Base-by-base conservation (phyloP, 139 green algal genomes). In the Deuterostichococcus epilithicus region DNA sequence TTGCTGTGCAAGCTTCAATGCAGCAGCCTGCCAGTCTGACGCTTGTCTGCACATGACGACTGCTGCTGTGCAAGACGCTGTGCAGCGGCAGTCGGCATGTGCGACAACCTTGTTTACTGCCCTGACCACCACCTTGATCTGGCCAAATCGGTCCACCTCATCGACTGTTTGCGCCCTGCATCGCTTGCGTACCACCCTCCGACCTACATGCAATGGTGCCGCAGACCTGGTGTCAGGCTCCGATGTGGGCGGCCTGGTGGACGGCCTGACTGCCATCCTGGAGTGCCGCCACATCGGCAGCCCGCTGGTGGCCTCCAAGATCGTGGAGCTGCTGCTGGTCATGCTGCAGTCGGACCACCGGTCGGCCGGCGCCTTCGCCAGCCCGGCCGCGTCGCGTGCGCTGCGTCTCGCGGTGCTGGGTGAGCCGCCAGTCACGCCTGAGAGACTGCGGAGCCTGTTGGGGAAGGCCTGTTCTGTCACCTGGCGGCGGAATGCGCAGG, bases 291-390 rank as follows among this genome's bases (percentile, higher is more conserved):
- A 78, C 42, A 72, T 88, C 33, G 84, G 75, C 80, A 82, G 71
- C 36, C 78, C 88, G 1, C 74, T 91, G 59, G 75, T 92, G 63
- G 80, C 88, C 26, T 32, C 75, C 63, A 89, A 88, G 80, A 80
- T 93, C 33, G 80, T 92, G 44, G 79, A 86, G 73, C 87, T 94
- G 79, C 88, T 94, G 81, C 81, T 90, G 68, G 83, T 79, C 13
- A 93, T 93, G 88, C 77, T 94, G 78, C 63, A 73, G n/a, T 79
- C 83, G 0, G 84, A 91, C 82, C 67, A 87, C 44, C 33, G 75
- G 34, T 20, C 18, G 10, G 8, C 52, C 18, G 52, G 52, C 3
- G 18, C 52, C 10, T 28, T 28, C 3, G 52, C 20, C 3, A 30
- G 18, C 10, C 18, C 52, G 13, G 52, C 52, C 10, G 26, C 52